phyloP scores from a whole-genome alignment of 2,329 filamentous ascomycete species.

The Ilyonectria sp. region DNA sequence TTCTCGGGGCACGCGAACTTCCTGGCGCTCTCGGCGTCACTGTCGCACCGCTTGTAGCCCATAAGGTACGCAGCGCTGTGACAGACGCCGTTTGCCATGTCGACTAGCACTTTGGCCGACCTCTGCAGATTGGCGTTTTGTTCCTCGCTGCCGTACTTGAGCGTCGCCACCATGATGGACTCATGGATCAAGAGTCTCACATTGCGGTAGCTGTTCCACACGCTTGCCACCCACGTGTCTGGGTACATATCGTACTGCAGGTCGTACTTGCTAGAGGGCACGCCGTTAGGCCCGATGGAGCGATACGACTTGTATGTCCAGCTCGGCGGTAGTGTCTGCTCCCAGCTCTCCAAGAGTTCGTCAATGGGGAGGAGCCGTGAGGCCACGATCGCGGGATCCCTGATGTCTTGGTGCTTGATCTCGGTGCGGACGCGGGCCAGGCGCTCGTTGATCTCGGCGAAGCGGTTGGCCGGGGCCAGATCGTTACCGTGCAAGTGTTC shows the following conservation, averaged over 20 bases:
- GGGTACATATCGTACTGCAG: conserved; percentile 35
- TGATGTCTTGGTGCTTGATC: conserved; percentile 33
- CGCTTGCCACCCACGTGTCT: conserved; percentile 37
- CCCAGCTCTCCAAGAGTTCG: conserved; percentile 28
- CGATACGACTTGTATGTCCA: conserved; percentile 36
- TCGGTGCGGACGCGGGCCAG: conserved; percentile 28
- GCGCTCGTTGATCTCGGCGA: conserved; percentile 35
- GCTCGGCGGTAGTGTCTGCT: conserved; percentile 1
- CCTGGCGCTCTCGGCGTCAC: not conserved
- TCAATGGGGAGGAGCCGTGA: conserved; percentile 33
- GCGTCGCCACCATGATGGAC: conserved; percentile 33
- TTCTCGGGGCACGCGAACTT: not conserved
- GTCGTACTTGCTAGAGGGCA: conserved; percentile 23
- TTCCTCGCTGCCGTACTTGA: conserved; percentile 27
- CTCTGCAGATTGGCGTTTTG: conserved; percentile 23
- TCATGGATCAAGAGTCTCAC: conserved; percentile 39
- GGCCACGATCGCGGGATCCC: conserved; percentile 23
- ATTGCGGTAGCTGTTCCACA: conserved; percentile 43
- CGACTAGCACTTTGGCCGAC: conserved; percentile 20
- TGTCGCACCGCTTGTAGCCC: conserved; percentile 18
- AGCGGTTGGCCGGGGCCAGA: conserved; percentile 21
- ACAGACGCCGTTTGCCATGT: conserved; percentile 38
- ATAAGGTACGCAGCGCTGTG: conserved; percentile 40
- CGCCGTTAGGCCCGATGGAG: conserved; percentile 17
- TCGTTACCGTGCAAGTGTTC: conserved; percentile 20